A percentile compares a stretch with the other conserved stretches of the same genome.
Conservation (phyloP, 139 green algal genomes). For the Tetraselmis chui region DNA sequence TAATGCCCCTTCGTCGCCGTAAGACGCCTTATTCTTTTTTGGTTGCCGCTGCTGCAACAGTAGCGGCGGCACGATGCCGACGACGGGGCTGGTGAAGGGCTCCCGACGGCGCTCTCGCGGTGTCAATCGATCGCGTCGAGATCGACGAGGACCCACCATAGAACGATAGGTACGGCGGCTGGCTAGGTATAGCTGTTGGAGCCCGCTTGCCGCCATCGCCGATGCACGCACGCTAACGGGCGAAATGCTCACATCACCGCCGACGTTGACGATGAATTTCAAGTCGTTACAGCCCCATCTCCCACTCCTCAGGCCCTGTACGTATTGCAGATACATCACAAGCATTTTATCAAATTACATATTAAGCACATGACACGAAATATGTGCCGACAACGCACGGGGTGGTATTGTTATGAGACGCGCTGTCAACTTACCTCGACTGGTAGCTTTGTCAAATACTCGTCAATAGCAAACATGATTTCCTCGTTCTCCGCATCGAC, state of each 20-base stretch:
- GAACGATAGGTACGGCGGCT: background rate
- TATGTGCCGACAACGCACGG: too few relatives aligned
- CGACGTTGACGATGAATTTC: background rate
- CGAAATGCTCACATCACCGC: background rate
- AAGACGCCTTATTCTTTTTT: too few relatives aligned
- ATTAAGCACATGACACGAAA: too few relatives aligned
- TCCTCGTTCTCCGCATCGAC: background rate
- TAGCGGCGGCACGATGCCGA: background rate
- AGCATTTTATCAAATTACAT: too few relatives aligned
- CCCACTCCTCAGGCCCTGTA: background rate
- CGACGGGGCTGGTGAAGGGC: background rate
- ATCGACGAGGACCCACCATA: background rate
- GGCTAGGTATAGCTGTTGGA: background rate
- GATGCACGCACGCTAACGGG: background rate
- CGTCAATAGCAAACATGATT: background rate
- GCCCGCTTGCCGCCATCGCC: background rate
- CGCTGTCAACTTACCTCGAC: too few relatives aligned
- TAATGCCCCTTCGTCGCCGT: too few relatives aligned
- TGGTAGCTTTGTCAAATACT: background rate
- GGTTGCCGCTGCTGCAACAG: too few relatives aligned
- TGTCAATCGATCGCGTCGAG: background rate
- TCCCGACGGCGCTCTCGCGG: background rate
- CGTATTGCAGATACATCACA: too few relatives aligned
- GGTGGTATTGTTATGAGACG: too few relatives aligned
- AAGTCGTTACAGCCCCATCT: background rate